Percentiles rank a stretch among this genome's conserved stretches.
Conservation (phyloP, 345 rosid genomes). For the Ceriops zippeliana region DNA sequence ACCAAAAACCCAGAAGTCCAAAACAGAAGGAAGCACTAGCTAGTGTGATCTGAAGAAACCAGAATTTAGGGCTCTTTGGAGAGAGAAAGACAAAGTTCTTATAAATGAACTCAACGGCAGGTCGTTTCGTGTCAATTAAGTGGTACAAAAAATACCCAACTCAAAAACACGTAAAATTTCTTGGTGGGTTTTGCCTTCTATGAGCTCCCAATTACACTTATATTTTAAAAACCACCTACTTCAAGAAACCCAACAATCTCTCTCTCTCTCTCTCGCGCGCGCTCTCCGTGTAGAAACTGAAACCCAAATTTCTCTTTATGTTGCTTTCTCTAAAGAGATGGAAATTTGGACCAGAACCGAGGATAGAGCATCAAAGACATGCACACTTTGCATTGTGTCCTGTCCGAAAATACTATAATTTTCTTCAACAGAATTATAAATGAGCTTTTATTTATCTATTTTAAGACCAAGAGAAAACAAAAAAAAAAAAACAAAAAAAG, state of each 20-base stretch:
- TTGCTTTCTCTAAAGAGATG: background rate
- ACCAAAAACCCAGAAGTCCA: conserved; percentile 18
- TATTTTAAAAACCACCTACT: background rate
- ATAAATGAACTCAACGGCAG: conserved; percentile 15
- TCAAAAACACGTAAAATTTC: background rate
- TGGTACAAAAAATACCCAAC: conserved; percentile 3
- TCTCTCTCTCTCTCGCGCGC: background rate
- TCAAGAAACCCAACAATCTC: background rate
- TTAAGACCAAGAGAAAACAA: background rate
- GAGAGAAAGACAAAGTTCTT: background rate
- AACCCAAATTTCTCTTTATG: background rate
- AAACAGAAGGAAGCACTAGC: conserved; percentile 16
- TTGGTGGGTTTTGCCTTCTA: background rate
- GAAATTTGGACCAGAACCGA: conserved; percentile 8
- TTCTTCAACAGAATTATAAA: too few species aligned
- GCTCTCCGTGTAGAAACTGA: conserved; percentile 8
- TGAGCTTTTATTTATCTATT: background rate
- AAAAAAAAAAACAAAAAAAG: background rate
- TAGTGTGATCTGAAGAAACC: conserved; percentile 36
- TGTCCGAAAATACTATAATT: too few species aligned
- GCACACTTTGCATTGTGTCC: conserved; percentile 8
- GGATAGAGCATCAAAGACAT: conserved; percentile 1
- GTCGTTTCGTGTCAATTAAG: conserved; percentile 12
- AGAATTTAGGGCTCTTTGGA: conserved; percentile 39
- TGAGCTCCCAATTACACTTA: conserved; percentile 6